Evolutionary conservation across 2,329 filamentous ascomycete species (phyloP).

Genomic region (Ophiocordyceps robertsii): DNA sequence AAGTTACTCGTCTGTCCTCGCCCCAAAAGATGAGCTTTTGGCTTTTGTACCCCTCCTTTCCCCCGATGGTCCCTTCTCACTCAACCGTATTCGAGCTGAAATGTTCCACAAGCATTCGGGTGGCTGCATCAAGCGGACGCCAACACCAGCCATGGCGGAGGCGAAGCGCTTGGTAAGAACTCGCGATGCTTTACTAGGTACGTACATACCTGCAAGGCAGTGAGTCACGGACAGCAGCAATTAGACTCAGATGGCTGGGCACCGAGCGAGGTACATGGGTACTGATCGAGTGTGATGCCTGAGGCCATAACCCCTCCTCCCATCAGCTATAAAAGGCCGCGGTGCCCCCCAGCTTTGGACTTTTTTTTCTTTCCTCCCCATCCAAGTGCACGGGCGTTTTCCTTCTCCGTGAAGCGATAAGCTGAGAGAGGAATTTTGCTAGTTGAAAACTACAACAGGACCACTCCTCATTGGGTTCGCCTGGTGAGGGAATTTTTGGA

Average conservation of each 20-base stretch:
- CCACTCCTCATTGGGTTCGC: constrained; percentile 53
- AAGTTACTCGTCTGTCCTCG: too few relatives aligned
- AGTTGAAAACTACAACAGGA: constrained; percentile 75
- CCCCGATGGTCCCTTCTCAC: too few relatives aligned
- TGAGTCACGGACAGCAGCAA: too few relatives aligned
- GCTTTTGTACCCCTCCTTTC: too few relatives aligned
- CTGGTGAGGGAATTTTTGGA: constrained; percentile 64
- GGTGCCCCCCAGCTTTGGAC: constrained; percentile 12
- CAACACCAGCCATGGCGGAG: too few relatives aligned
- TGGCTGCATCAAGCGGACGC: not conserved
- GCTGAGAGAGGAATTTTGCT: constrained; percentile 73
- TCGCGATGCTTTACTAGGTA: too few relatives aligned
- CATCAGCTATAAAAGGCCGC: constrained; percentile 18
- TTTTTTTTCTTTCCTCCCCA: constrained; percentile 33
- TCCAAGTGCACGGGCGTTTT: constrained; percentile 57
- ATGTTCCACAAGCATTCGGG: too few relatives aligned
- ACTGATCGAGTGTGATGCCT: not conserved
- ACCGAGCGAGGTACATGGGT: not conserved
- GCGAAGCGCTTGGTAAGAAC: not conserved
- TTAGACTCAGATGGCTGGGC: too few relatives aligned
- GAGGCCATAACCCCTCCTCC: not conserved
- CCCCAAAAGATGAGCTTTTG: too few relatives aligned
- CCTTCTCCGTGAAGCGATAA: constrained; percentile 48
- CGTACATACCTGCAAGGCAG: too few relatives aligned
- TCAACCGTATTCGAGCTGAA: too few relatives aligned